Conservation (phyloP, 345 rosid genomes). For the Durio zibethinus region DNA sequence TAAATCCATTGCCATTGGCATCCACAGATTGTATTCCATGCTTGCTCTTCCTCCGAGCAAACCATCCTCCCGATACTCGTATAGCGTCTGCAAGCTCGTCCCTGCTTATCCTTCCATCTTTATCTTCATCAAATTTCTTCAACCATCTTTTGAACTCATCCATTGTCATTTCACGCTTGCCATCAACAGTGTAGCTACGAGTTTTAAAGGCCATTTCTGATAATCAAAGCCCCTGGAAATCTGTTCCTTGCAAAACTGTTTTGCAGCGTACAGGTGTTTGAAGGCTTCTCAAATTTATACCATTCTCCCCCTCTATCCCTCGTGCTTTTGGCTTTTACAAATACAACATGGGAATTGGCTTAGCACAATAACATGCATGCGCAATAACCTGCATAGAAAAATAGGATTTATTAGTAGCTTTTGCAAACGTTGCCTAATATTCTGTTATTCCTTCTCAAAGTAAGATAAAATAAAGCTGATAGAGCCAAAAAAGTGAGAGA, state of each 20-base stretch:
- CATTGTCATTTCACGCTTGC: not conserved
- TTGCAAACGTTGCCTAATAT: conserved; percentile 8
- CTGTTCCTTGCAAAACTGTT: not conserved
- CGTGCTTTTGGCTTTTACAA: not conserved
- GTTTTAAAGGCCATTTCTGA: not conserved
- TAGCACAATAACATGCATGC: not conserved
- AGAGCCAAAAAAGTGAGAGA: not conserved
- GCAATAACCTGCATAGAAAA: too few relatives aligned
- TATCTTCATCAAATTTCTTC: conserved; percentile 3
- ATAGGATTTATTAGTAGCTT: not conserved
- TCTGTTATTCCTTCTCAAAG: not conserved
- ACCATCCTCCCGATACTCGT: not conserved
- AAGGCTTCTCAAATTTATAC: not conserved
- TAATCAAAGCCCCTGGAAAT: not conserved
- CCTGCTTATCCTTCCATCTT: not conserved
- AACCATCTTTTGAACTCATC: not conserved
- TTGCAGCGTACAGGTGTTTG: not conserved
- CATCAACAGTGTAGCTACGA: not conserved
- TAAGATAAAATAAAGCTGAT: not conserved
- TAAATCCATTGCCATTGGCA: not conserved
- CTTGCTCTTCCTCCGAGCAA: conserved; percentile 3
- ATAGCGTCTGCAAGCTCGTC: conserved; percentile 2
- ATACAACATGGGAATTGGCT: not conserved
- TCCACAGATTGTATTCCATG: not conserved
- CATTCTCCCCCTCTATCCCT: not conserved